phyloP scores from a whole-genome alignment of 441 rosid species.

The Breynia disticha region DNA sequence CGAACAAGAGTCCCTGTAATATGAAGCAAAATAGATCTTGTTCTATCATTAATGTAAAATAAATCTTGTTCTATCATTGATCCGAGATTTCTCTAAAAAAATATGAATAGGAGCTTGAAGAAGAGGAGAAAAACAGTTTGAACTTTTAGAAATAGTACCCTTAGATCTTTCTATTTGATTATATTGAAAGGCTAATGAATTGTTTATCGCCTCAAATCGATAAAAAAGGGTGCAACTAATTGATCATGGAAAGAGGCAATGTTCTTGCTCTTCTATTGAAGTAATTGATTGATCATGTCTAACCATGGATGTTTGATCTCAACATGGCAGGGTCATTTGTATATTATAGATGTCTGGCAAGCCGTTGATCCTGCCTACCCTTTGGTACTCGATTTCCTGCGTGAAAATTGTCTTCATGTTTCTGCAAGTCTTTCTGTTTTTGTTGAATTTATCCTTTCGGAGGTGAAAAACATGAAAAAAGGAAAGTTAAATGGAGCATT shows the following conservation, averaged over 20 bases:
- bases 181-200: too few relatives aligned
- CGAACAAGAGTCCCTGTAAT: too few relatives aligned
- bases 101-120: too few relatives aligned
- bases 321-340: conserved; percentile 62
- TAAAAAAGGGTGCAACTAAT: neutral
- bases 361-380: conserved; percentile 96
- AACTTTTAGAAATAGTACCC: too few relatives aligned
- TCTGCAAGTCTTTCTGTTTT: conserved; percentile 41
- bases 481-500: neutral
- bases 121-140: too few relatives aligned
- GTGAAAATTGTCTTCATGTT: conserved; percentile 87
- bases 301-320: neutral
- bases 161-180: too few relatives aligned
- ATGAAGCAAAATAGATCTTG: too few relatives aligned
- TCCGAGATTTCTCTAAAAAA: too few relatives aligned
- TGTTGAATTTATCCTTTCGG: conserved; percentile 2
- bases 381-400: conserved; percentile 71
- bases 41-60: too few relatives aligned
- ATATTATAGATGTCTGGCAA: conserved; percentile 90
- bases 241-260: neutral
- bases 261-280: neutral
- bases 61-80: too few relatives aligned
- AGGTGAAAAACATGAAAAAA: neutral
- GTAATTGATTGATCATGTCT: neutral
- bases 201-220: too few relatives aligned